These are phyloP conservation scores for Hanseniaspora occidentalis DNA, from an alignment of 805 yeast genomes.

Conservation along the genomic window DNA sequence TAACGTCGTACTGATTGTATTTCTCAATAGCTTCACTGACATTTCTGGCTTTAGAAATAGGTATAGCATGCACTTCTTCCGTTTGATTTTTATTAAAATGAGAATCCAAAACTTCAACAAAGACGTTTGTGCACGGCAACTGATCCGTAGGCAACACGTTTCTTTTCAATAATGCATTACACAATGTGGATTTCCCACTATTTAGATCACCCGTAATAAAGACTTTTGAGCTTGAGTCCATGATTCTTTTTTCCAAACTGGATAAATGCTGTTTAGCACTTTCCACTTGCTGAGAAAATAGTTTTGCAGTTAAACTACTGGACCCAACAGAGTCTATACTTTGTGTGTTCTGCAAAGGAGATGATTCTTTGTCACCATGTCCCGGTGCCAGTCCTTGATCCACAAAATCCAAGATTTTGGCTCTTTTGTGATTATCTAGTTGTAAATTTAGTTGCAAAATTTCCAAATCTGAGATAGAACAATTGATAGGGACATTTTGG, in stretches of 20 bases:
- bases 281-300: conserved; percentile 55
- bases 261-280: conserved; percentile 55
- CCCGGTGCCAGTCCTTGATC: conserved; percentile 8
- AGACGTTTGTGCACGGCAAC: conserved; percentile 93
- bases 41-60: conserved; percentile 23
- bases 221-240: conserved; percentile 85
- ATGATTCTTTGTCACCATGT: conserved; percentile 6
- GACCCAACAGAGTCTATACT: conserved; percentile 26
- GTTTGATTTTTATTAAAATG: conserved; percentile 40
- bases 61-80: conserved; percentile 92
- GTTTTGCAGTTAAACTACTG: conserved; percentile 26
- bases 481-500: conserved; percentile 29
- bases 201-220: conserved; percentile 94
- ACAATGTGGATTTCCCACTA: conserved; percentile 92
- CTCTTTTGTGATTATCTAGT: conserved; percentile 11
- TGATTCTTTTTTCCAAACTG: conserved; percentile 70
- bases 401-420: conserved; percentile 12
- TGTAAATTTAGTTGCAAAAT: conserved; percentile 32
- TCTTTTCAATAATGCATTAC: conserved; percentile 76
- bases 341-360: conserved; percentile 44
- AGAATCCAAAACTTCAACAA: conserved; percentile 87
- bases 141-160: conserved; percentile 87
- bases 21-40: conserved; percentile 27
- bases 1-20: conserved; percentile 33
- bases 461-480: conserved; percentile 40